Evolutionary conservation across 78 protist genomes (phyloP).

Genomic region (Dictyostelium brefeldianum): DNA sequence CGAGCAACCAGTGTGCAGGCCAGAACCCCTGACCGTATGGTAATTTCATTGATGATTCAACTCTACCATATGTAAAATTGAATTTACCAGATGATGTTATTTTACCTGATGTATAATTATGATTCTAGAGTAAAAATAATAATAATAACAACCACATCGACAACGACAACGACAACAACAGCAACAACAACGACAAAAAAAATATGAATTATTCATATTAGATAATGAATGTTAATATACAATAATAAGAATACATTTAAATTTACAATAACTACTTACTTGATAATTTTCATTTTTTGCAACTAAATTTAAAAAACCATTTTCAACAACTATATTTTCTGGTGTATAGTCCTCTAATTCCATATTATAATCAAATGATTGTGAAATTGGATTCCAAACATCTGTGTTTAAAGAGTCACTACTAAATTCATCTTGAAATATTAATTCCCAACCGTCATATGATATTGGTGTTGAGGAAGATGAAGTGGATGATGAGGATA

Average conservation of each 20-base stretch:
- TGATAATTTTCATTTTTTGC: conserved; percentile 4
- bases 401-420: neutral
- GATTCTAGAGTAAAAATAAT: neutral
- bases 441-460: conserved; percentile 17
- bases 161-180: neutral
- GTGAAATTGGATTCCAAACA: neutral
- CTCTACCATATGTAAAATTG: neutral
- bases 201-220: neutral
- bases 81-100: neutral
- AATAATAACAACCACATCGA: neutral
- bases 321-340: neutral
- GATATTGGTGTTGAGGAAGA: neutral
- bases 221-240: neutral
- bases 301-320: conserved; percentile 1
- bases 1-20: conserved; percentile 2
- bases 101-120: conserved; percentile 34
- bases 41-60: neutral
- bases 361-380: neutral
- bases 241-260: neutral
- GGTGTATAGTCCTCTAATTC: conserved; percentile 22
- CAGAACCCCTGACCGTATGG: conserved; percentile 1
- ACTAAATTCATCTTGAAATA: conserved; percentile 14
- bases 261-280: too few relatives aligned
- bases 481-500: neutral
- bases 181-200: neutral